Evolutionary conservation across 805 yeast species (phyloP).

Genomic region (Scheffersomyces spartinae): DNA sequence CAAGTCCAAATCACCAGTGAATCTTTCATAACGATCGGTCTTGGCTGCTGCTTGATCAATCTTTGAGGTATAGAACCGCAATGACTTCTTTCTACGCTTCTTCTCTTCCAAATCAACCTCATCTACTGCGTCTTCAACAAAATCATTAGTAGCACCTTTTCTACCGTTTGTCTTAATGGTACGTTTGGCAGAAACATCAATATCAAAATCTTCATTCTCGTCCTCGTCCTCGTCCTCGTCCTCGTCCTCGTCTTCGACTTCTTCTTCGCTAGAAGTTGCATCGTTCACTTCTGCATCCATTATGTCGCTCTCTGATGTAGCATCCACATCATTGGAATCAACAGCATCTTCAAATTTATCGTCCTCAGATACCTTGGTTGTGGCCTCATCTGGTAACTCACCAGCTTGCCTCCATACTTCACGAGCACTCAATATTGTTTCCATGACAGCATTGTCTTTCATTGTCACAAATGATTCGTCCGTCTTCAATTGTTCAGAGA

Average conservation of each 20-base stretch:
- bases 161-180: conserved; percentile 26
- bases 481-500: conserved; percentile 41
- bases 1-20: conserved; percentile 77
- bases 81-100: conserved; percentile 61
- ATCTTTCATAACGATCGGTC: conserved; percentile 35
- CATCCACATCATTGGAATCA: conserved; percentile 11
- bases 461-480: conserved; percentile 45
- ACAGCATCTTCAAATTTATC: conserved; percentile 8
- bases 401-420: conserved; percentile 86
- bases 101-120: conserved; percentile 84
- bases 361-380: conserved; percentile 2
- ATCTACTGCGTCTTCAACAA: conserved; percentile 60
- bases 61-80: conserved; percentile 93
- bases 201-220: conserved; percentile 25
- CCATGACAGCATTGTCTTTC: conserved; percentile 89
- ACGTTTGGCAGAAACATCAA: conserved; percentile 45
- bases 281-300: conserved; percentile 5
- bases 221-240: conserved; percentile 13
- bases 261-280: conserved; percentile 4
- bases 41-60: conserved; percentile 76
- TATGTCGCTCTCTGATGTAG: conserved; percentile 6
- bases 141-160: conserved; percentile 32
- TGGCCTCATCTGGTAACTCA: conserved; percentile 26
- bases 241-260: conserved; percentile 8
- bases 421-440: conserved; percentile 64